Percentiles rank a stretch among this genome's conserved stretches.
phyloP scores from a whole-genome alignment of 2,329 filamentous ascomycete genomes.

The Juglanconis sp. region DNA sequence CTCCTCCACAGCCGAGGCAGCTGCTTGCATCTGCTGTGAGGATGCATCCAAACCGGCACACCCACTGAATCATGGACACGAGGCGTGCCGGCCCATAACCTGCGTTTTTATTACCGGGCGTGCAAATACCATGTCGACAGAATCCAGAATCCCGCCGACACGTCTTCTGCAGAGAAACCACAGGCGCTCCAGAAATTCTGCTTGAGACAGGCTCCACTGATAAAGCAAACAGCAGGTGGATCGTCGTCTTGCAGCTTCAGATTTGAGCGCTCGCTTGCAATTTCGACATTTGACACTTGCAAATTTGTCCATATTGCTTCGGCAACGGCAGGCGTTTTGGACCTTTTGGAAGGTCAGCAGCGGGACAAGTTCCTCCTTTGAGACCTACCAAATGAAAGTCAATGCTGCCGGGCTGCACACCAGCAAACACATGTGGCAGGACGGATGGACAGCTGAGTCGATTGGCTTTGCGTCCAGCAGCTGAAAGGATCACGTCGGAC shows the following conservation, averaged over 20 bases:
- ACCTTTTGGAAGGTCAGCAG: not conserved
- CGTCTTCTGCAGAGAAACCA: not conserved
- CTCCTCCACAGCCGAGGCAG: not conserved
- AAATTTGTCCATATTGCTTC: constrained; percentile 16
- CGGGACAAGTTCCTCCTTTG: constrained; percentile 5
- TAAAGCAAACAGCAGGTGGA: not conserved
- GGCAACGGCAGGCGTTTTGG: constrained; percentile 11
- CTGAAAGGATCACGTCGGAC: not conserved
- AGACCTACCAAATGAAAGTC: not conserved
- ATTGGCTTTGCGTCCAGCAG: not conserved
- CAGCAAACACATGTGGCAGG: constrained; percentile 5
- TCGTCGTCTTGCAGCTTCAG: not conserved
- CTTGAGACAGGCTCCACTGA: not conserved
- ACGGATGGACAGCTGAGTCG: not conserved
- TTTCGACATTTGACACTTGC: constrained; percentile 11
- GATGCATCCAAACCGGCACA: not conserved
- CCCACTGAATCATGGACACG: constrained; percentile 1
- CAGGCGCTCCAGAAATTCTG: not conserved
- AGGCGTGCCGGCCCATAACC: not conserved
- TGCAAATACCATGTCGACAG: not conserved
- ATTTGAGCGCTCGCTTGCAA: constrained; percentile 6
- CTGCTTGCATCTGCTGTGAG: not conserved
- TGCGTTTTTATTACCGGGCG: not conserved
- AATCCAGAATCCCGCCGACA: not conserved
- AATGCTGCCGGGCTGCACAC: not conserved